Evolutionary conservation across 2,329 filamentous ascomycete species (phyloP), one percentile per base, ranked within the genome.

Genomic region (Dactylella cylindrospora): DNA sequence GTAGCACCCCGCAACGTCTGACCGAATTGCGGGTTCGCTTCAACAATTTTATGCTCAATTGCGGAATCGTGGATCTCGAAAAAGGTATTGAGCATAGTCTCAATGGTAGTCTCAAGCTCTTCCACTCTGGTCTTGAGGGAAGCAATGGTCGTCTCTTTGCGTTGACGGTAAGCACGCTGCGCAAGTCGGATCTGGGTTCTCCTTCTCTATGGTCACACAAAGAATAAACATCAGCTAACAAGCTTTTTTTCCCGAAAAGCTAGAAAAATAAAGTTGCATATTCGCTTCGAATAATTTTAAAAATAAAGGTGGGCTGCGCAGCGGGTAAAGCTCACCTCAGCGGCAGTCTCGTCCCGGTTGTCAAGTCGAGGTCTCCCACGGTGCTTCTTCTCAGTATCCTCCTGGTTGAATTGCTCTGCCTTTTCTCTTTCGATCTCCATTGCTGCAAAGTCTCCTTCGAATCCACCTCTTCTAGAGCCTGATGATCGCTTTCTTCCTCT

Each of bases 151-250:
- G 80, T 84, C 70, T 95, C 90, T 73, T 95, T 95, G 45, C 90
- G 84, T 69, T 86, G 82, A 12, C 90, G 82, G 70, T 95, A 95
- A 0, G 88, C 88, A 66, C 89, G 78, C 72, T 95, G 90, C 1
- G 90, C 90, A 50, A 91, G 79, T 19, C 90, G 84, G 65, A 95
- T 93, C 71, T 95, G 90, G 3, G 88, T 91, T 50, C 90, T 81
- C 46, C 90, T 85, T 64, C 88, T 84, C 86, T 87, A 66, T 36
- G 29, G 36, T 41, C 25, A 35, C 15, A 55, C 62, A 62, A 69
- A 40, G 66, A 70, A 47, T 33, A 53, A 52, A 29, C 29, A 25
- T 15, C 13, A 35, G 43, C 25, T 39, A 46, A 40, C 55, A 60
- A 36, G 39, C 20, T 59, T 20, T 20, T 35, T 35, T 53, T 5